Base-by-base conservation (phyloP, 2,329 filamentous ascomycete species). In the Capronia coronata region DNA sequence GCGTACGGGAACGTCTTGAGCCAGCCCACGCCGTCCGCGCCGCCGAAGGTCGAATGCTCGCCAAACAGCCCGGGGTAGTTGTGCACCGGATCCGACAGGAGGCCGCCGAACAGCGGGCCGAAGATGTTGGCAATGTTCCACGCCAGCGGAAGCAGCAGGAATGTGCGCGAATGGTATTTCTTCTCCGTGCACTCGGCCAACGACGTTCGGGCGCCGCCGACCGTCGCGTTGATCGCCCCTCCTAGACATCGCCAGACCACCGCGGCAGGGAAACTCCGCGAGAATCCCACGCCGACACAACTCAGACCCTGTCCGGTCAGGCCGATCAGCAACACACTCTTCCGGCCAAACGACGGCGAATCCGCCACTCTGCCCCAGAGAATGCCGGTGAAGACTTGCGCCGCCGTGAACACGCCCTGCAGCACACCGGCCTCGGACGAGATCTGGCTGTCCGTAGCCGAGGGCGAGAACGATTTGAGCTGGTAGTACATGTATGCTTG, bases 401-500 rank as follows among this genome's bases (percentile, higher is more conserved):
- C 80, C 0, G 79, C 80, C 0, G 83, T 87, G 63, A 90, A 90
- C 23, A 80, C 80, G 13, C 83, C 84, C 29, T 83, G 78, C 19
- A 90, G 71, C 1, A 88, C 67, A 19, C 86, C 86, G 1, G 83
- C 82, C 64, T 89, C 84, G 45, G 75, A 75, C 0, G 86, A 77
- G 56, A 90, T 86, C 3, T 75, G 78, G 2, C 70, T 70, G 32
- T 78, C 72, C 1, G 71, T 63, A 5, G 70, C 64, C 18, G 63
- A 68, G 9, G 68, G 69, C 2, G 81, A 72, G 59, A 90, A 87
- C 56, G 82, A 87, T 61, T 80, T 79, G 19, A 91, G 75, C 63
- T 87, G 84, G 65, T 87, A 89, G 67, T 84, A 89, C 73, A 88
- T 82, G 67, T 88, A 89, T 1, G 82, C 75, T 67, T 82, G 75